Conservation (phyloP, 768 basidiomycete genomes). For the Neoboletus magnificus region DNA sequence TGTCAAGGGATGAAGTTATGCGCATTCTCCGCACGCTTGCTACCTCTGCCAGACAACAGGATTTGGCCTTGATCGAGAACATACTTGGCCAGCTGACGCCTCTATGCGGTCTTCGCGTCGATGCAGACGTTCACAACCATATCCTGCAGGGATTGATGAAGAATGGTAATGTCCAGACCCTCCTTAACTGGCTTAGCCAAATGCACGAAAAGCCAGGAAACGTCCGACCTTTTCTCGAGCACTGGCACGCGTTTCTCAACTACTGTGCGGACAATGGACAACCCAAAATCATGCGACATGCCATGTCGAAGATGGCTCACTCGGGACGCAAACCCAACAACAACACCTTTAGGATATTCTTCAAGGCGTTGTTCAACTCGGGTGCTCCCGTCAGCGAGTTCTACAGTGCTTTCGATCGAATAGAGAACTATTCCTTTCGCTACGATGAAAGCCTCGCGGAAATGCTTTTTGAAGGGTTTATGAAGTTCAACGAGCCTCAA, state of each 20-base stretch:
- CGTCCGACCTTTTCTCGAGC: slow-evolving; percentile 45
- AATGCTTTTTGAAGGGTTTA: slow-evolving; percentile 42
- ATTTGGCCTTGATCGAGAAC: slow-evolving; percentile 52
- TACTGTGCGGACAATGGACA: slow-evolving; percentile 32
- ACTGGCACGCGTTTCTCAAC: slow-evolving; percentile 55
- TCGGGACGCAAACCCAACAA: slow-evolving; percentile 42
- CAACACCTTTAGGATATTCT: slow-evolving; percentile 48
- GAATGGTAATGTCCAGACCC: slow-evolving; percentile 41
- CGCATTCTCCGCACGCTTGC: slow-evolving; percentile 46
- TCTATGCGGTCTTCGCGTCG: slow-evolving; percentile 45
- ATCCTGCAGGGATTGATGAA: slow-evolving; percentile 49
- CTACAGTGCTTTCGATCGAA: slow-evolving; percentile 43
- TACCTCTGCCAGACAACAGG: slow-evolving; percentile 47
- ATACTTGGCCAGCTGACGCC: slow-evolving; percentile 49
- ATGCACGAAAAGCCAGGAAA: slow-evolving; percentile 51
- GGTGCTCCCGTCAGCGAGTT: slow-evolving; percentile 34
- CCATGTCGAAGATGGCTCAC: slow-evolving; percentile 36
- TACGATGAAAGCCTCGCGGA: slow-evolving; percentile 43
- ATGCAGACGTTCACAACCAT: slow-evolving; percentile 45
- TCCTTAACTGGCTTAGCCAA: slow-evolving; percentile 48
- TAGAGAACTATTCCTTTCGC: slow-evolving; percentile 41
- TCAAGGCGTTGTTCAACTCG: slow-evolving; percentile 40
- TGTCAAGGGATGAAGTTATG: slow-evolving; percentile 32
- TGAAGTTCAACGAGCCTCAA: slow-evolving; percentile 34
- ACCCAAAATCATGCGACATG: slow-evolving; percentile 24